These are phyloP conservation scores for Lactifluus subvellereus DNA, from an alignment of 768 basidiomycete species.

Conservation along the genomic window DNA sequence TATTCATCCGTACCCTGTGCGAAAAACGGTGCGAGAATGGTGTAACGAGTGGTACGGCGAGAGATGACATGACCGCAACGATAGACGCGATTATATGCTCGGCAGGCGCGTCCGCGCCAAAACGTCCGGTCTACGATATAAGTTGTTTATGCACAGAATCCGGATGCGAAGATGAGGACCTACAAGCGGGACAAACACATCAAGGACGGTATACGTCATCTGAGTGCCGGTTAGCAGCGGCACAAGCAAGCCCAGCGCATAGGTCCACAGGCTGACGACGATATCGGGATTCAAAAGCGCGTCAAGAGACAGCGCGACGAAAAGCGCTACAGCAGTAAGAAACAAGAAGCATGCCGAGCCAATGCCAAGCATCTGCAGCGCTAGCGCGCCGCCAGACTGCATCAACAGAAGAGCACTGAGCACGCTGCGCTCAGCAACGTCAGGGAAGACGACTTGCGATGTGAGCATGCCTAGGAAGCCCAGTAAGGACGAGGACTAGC, in stretches of 20 bases:
- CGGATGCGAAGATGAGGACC: constrained; percentile 23
- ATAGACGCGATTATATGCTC: constrained; percentile 86
- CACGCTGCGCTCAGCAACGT: constrained; percentile 52
- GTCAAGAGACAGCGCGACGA: constrained; percentile 53
- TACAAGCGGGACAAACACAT: constrained; percentile 89
- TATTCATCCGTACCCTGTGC: constrained; percentile 33
- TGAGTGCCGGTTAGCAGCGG: constrained; percentile 55
- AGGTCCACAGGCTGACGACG: constrained; percentile 52
- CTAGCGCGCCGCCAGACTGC: constrained; percentile 49
- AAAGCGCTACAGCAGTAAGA: constrained; percentile 51
- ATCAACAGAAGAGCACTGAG: constrained; percentile 58
- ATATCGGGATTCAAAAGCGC: constrained; percentile 32
- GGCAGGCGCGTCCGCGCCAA: constrained; percentile 75
- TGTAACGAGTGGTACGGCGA: constrained; percentile 52
- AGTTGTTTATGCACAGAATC: neutral
- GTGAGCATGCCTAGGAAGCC: constrained; percentile 47
- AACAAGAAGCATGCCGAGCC: constrained; percentile 78
- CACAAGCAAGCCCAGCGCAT: constrained; percentile 52
- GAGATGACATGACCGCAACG: constrained; percentile 50
- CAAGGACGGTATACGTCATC: constrained; percentile 54
- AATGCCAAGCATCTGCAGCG: constrained; percentile 58
- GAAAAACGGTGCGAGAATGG: constrained; percentile 76
- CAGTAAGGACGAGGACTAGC: neutral
- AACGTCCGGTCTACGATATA: constrained; percentile 62
- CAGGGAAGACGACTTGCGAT: constrained; percentile 53